A percentile compares a stretch with the other conserved stretches of the same genome.
These are phyloP conservation scores for Zygoascus tannicola DNA, from an alignment of 805 yeast genomes.

Conservation along the genomic window DNA sequence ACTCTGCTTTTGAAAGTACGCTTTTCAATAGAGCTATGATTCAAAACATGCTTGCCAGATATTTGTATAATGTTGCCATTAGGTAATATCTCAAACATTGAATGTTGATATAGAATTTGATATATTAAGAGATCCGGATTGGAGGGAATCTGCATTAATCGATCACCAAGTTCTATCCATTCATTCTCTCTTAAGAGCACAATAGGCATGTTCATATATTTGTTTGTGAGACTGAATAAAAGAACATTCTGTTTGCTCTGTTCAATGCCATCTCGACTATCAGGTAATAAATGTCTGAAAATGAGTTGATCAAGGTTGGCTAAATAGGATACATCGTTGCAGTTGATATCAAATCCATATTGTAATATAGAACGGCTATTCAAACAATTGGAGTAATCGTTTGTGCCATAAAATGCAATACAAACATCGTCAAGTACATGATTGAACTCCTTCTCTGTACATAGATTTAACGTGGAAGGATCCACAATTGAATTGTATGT, in stretches of 20 bases:
- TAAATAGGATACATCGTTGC: too few species aligned
- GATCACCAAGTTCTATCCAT: slow-evolving; percentile 1
- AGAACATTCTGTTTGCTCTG: neutral
- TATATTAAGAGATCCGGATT: neutral
- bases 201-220: neutral
- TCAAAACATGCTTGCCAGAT: neutral
- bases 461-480: neutral
- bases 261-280: too few species aligned
- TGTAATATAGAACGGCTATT: too few species aligned
- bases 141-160: neutral
- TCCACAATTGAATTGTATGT: neutral
- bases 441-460: neutral
- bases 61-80: slow-evolving; percentile 4
- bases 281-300: too few species aligned
- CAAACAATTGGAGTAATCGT: too few species aligned
- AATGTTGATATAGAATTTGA: neutral
- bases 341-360: too few species aligned
- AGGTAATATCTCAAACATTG: slow-evolving; percentile 5
- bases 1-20: neutral
- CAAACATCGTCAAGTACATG: neutral
- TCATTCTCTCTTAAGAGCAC: neutral
- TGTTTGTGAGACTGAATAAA: neutral
- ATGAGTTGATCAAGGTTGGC: too few species aligned
- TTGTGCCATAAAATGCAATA: neutral
- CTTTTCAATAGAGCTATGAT: neutral